These are phyloP conservation scores for Cladosporium austrohemisphaericum DNA, from an alignment of 2,329 filamentous ascomycete genomes.

Conservation along the genomic window DNA sequence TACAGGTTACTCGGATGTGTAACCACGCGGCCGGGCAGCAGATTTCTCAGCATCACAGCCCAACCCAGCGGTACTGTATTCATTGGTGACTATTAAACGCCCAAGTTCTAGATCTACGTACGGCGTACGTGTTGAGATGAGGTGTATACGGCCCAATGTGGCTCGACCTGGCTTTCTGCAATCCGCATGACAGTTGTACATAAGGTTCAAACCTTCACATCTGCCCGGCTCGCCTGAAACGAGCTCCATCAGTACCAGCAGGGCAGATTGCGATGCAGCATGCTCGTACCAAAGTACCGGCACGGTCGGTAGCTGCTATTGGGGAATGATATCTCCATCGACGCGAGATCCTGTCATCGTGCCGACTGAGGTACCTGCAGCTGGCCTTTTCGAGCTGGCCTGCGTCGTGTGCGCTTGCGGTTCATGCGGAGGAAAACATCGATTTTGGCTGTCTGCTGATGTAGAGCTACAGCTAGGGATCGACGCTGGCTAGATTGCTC, in stretches of 20 bases:
- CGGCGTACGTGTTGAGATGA: conserved; percentile 9
- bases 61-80: conserved; percentile 3
- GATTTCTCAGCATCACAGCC: conserved; percentile 10
- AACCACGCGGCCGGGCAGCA: conserved; percentile 4
- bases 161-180: conserved; percentile 11
- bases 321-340: not conserved
- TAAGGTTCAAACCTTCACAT: conserved; percentile 14
- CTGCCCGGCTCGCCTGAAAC: conserved; percentile 13
- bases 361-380: conserved; percentile 14
- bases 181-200: conserved; percentile 15
- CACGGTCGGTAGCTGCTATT: not conserved
- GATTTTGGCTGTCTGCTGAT: conserved; percentile 13
- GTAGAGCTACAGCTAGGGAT: conserved; percentile 12
- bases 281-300: conserved; percentile 8
- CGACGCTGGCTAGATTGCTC: conserved; percentile 8
- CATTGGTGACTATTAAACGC: too few species aligned
- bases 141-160: not conserved
- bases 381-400: conserved; percentile 11
- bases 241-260: not conserved
- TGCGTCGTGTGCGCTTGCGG: conserved; percentile 12
- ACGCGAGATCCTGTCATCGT: conserved; percentile 13
- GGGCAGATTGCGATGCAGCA: conserved; percentile 7
- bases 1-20: conserved; percentile 3
- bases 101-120: conserved; percentile 4
- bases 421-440: conserved; percentile 11